Conservation (phyloP, 1,284 basidiomycete genomes). For the Ceratobasidium sp. region DNA sequence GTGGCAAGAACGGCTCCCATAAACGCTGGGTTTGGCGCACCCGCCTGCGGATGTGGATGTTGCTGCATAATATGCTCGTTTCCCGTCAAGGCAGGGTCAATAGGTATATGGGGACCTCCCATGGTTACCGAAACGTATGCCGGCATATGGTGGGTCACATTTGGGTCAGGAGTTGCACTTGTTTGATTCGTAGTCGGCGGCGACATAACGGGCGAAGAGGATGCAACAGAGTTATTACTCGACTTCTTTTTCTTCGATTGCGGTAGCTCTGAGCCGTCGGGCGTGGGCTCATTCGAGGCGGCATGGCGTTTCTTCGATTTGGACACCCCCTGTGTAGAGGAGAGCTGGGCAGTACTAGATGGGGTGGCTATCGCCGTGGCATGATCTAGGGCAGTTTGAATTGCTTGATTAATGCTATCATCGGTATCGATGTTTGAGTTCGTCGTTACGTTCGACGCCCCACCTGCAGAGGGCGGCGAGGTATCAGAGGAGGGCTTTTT, state of each 20-base stretch:
- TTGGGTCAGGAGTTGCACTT: background rate
- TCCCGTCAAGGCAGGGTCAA: constrained; percentile 30
- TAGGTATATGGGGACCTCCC: constrained; percentile 7
- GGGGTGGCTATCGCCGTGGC: constrained; percentile 25
- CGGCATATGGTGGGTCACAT: constrained; percentile 1
- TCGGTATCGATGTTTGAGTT: constrained; percentile 7
- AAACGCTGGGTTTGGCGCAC: constrained; percentile 1
- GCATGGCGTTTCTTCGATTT: constrained; percentile 21
- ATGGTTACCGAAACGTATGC: constrained; percentile 6
- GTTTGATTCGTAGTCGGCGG: background rate
- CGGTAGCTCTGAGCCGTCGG: background rate
- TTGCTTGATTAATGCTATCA: constrained; percentile 20
- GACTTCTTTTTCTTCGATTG: constrained; percentile 33
- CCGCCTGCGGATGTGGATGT: background rate
- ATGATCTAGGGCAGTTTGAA: constrained; percentile 38
- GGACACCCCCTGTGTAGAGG: background rate
- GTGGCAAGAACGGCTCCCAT: background rate
- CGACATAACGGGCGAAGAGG: background rate
- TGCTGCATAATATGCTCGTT: constrained; percentile 17
- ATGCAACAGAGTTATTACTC: background rate
- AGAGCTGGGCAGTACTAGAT: background rate
- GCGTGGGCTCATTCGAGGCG: constrained; percentile 1
- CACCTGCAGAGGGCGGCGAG: constrained; percentile 2
- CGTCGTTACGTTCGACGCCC: background rate
- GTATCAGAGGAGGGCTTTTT: background rate